Evolutionary conservation across 306 rosid genomes (phyloP).

Genomic region (Spatholobus suberectus): DNA sequence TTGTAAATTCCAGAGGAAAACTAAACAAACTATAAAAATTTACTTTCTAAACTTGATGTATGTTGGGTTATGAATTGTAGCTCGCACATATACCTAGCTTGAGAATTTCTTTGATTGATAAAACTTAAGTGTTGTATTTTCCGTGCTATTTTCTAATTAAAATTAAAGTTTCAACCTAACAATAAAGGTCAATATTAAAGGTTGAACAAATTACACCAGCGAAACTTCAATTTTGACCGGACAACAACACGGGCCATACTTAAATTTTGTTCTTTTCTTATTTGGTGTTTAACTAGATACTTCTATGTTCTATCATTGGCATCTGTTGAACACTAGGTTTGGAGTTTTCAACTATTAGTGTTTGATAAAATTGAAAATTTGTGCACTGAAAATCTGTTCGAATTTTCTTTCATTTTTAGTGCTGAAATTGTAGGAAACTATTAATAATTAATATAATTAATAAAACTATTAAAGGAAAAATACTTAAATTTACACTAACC

Average conservation of each 20-base stretch:
- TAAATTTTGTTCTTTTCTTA: neutral
- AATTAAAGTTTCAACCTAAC: neutral
- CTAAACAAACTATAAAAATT: neutral
- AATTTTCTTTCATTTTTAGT: neutral
- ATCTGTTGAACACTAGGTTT: neutral
- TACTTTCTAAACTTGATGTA: neutral
- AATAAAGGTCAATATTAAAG: neutral
- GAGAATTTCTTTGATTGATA: neutral
- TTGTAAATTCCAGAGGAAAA: neutral
- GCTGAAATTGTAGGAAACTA: conserved; percentile 1
- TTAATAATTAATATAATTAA: neutral
- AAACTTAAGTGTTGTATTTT: neutral
- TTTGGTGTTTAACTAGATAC: neutral
- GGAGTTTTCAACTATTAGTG: neutral
- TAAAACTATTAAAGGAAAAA: neutral
- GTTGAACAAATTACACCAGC: neutral
- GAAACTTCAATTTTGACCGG: neutral
- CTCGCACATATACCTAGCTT: neutral
- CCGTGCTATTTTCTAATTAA: neutral
- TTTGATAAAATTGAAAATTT: neutral
- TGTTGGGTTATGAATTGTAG: neutral
- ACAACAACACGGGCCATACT: neutral
- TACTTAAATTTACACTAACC: neutral
- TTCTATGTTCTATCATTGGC: neutral
- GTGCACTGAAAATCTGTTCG: conserved; percentile 17